Evolutionary conservation across 176 grass and related monocot genomes (phyloP).

Genomic region (Alopecurus myosuroides): DNA sequence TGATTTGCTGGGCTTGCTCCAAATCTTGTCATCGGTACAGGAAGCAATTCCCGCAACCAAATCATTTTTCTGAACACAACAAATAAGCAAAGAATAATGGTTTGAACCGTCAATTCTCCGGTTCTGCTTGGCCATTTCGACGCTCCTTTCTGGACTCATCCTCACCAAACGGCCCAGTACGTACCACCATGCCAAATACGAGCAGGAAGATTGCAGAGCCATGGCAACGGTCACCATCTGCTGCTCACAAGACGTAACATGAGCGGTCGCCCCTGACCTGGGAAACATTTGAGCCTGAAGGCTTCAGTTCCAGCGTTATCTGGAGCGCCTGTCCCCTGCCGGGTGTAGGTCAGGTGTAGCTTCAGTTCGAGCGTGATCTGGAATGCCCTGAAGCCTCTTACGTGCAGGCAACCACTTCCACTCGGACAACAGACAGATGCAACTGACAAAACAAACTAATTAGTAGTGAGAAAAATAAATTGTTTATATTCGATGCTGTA

Average conservation of each 20-base stretch:
- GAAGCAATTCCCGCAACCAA: neutral
- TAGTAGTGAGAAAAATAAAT: neutral
- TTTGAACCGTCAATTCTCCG: neutral
- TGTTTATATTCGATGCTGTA: neutral
- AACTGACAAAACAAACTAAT: neutral
- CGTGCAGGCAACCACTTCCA: conserved; percentile 5
- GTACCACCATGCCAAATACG: conserved; percentile 15
- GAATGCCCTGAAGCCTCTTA: neutral
- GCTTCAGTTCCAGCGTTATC: neutral
- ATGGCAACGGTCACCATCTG: conserved; percentile 7
- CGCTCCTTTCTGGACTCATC: conserved; percentile 25
- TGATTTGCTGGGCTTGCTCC: neutral
- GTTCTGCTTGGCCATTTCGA: conserved; percentile 4
- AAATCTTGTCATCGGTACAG: neutral
- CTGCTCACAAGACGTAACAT: neutral
- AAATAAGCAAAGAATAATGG: neutral
- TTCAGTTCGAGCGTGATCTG: neutral
- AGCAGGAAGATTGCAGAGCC: neutral
- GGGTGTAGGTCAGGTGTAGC: neutral
- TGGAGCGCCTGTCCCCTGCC: neutral
- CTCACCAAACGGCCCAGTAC: conserved; percentile 26
- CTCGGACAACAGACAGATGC: neutral
- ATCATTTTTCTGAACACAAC: too few species aligned
- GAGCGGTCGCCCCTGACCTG: conserved; percentile 13
- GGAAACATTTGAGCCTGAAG: conserved; percentile 11